Base-by-base conservation (phyloP, 805 yeast species). In the Candida wancherniae region DNA sequence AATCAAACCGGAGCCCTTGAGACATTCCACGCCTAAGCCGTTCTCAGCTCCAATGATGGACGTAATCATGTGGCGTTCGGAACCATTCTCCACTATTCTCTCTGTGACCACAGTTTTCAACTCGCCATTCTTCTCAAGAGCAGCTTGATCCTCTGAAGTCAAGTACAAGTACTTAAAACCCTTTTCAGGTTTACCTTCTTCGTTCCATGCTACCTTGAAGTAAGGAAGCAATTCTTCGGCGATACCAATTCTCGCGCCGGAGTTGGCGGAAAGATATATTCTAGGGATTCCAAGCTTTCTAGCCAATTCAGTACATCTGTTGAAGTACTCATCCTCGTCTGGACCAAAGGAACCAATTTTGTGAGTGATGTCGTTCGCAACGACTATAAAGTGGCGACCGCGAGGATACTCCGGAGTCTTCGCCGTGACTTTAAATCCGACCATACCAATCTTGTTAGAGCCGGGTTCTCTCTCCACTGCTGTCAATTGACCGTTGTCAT, bases 291-390 rank as follows among this genome's bases (percentile, higher is more conserved):
- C 98, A 44, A 80, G 72, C 54, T 75, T 70, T 66, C 95, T 77
- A 19, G 97, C 96, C 47, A 80, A 73, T 53, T 87, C 94, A 20
- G 98, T 92, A 44, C 88, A 95, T 56, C 81, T 79, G 69, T 84
- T 76, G 73, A 92, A 92, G 69, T 80, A 92, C 34, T 68, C 71
- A 64, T 92, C 98, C 66, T 92, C 99, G 50, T 74, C 80, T 15
- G 98, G 98, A 51, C 98, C 98, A 52, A 92, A 92, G 0, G 98
- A 94, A 62, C 99, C 99, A 63, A 92, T 90, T 77, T 87, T 88
- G 72, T 72, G 92, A 24, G 98, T 92, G 53, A 92, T 92, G 60
- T 92, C 99, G 55, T 92, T 92, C 27, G 99, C 97, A 56, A 92
- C 84, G 50, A 92, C 74, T 40, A 90, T 74, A 53, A 92, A 77